Conservation (phyloP, 371 early-diverging fungal species). For the Rhizopus sp. region DNA sequence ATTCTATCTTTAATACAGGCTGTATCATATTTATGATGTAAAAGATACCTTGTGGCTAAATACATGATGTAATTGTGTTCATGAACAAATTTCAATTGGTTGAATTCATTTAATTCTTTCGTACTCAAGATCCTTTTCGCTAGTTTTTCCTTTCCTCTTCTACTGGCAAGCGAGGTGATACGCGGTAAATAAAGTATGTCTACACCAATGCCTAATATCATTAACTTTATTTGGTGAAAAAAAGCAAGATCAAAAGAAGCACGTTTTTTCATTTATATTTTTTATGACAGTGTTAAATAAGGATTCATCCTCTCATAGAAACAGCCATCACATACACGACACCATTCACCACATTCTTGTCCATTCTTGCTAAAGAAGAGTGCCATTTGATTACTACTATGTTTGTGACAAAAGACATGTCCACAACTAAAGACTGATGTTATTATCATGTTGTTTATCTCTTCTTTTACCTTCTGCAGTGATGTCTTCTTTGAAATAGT, state of each 20-base stretch:
- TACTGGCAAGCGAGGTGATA: conserved; percentile 31
- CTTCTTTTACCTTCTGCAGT: conserved; percentile 29
- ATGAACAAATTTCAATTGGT: conserved; percentile 6
- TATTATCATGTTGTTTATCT: not conserved
- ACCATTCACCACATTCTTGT: conserved; percentile 28
- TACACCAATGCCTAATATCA: conserved; percentile 61
- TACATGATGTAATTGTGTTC: conserved; percentile 19
- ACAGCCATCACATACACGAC: conserved; percentile 30
- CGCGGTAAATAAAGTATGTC: conserved; percentile 60
- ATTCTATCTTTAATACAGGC: not conserved
- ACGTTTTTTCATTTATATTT: not conserved
- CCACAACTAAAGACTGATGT: conserved; percentile 19
- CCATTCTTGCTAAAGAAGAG: conserved; percentile 18
- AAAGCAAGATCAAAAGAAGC: conserved; percentile 1
- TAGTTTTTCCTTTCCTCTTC: conserved; percentile 35
- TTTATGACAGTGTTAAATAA: conserved; percentile 15
- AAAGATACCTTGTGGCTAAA: conserved; percentile 43
- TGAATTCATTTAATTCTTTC: conserved; percentile 38
- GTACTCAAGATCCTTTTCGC: conserved; percentile 47
- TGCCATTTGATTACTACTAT: conserved; percentile 22
- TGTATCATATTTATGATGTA: not conserved
- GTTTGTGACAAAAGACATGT: conserved; percentile 26
- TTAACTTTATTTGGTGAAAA: conserved; percentile 9
- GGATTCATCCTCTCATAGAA: conserved; percentile 22
- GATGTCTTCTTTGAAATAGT: conserved; percentile 22